phyloP scores from a whole-genome alignment of 2,329 filamentous ascomycete genomes.

The Taxawa tesnikishii region DNA sequence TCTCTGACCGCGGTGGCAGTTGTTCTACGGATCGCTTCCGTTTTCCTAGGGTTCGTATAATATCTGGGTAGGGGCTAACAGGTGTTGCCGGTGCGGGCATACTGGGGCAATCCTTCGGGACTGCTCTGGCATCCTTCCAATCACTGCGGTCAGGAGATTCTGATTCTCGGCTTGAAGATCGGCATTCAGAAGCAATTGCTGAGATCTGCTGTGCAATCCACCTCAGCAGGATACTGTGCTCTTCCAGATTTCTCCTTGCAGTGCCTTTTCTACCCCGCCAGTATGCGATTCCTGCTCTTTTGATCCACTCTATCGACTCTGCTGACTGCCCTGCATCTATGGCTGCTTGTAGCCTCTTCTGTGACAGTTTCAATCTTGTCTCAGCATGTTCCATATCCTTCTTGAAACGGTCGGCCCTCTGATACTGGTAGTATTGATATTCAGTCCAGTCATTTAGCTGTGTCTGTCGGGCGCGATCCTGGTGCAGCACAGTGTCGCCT shows the following conservation, averaged over 20 bases:
- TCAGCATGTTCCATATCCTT: neutral
- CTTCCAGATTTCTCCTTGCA: neutral
- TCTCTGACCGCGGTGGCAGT: neutral
- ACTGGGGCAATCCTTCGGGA: neutral
- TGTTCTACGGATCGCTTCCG: neutral
- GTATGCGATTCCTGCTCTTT: neutral
- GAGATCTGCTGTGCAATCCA: neutral
- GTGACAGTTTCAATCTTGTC: neutral
- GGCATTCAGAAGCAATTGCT: neutral
- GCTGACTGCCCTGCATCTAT: neutral
- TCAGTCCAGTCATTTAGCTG: neutral
- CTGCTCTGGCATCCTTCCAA: neutral
- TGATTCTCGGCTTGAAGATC: neutral
- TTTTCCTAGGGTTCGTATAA: neutral
- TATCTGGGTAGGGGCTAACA: neutral
- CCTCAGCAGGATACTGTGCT: neutral
- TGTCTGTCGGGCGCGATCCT: neutral
- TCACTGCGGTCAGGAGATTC: neutral
- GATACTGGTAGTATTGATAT: neutral
- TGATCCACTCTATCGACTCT: neutral
- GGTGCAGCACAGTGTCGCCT: neutral
- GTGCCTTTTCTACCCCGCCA: neutral
- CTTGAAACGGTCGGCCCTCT: neutral
- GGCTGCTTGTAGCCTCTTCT: neutral
- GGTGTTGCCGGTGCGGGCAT: neutral